Evolutionary conservation across 768 basidiomycete species (phyloP), one percentile per base, ranked within the genome.

Genomic region (Mycena rosella): DNA sequence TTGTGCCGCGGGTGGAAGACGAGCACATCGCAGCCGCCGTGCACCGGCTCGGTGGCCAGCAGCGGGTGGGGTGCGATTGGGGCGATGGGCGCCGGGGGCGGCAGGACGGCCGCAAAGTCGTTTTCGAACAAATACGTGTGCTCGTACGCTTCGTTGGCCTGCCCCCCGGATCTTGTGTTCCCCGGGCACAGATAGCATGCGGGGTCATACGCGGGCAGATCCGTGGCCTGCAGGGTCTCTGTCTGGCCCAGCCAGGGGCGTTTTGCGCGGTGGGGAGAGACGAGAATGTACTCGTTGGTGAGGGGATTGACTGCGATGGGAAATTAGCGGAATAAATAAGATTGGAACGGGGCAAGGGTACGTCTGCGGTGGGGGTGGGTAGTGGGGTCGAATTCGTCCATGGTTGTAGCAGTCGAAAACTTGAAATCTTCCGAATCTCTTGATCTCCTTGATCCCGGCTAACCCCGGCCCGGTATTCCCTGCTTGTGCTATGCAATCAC

Each of bases 221-320:
- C 75, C 9, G 80, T 74, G 1, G 83, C 52, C 63, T 89, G 85
- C 0, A 90, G 84, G 1, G 88, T 77, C 68, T 97, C 96, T 1
- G 89, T 88, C 76, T 96, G 94, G 32, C 96, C 96, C 44, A 90
- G 85, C 96, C 96, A 98, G 17, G 96, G 96, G 22, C 96, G 89
- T 74, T 93, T 95, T 10, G 85, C 94, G 57, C 96, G 91, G 78
- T 97, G 96, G 0, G 96, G 94, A 42, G 95, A 96, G 38, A 96
- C 92, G 36, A 96, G 88, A 60, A 96, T 81, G 74, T 93, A 84
- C 72, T 91, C 91, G 65, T 88, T 86, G 0, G 87, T 89, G 64
- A 96, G 85, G 5, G 95, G 94, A 74, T 96, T 96, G 76, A 87
- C 94, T 96, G 74, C 17, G 51, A 61, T 57, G 24, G 27, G 32